A percentile compares a stretch with the other conserved stretches of the same genome.
These are phyloP conservation scores for Penicillium tannophilum DNA, from an alignment of 495 filamentous ascomycete genomes.

Conservation along the genomic window DNA sequence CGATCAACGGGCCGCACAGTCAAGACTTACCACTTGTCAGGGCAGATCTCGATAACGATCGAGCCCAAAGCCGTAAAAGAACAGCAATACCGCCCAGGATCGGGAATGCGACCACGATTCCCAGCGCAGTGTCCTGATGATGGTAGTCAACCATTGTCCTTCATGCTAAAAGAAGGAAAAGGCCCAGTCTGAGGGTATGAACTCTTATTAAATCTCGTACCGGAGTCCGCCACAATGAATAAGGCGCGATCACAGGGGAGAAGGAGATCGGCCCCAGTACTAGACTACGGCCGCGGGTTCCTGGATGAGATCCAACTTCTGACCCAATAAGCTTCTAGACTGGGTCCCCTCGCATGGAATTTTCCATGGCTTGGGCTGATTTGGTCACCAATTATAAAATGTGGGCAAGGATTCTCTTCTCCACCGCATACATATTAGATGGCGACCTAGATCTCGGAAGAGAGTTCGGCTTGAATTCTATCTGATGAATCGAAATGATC, in stretches of 20 bases:
- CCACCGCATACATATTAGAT: background rate
- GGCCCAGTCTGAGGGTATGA: background rate
- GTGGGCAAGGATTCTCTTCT: background rate
- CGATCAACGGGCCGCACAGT: constrained; percentile 14
- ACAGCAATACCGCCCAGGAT: constrained; percentile 47
- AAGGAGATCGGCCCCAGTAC: background rate
- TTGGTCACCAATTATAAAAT: background rate
- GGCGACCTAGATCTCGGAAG: background rate
- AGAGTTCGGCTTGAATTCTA: background rate
- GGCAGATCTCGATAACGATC: constrained; percentile 39
- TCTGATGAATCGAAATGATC: background rate
- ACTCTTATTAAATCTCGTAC: background rate
- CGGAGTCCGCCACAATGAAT: background rate
- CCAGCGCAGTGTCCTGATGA: constrained; percentile 45
- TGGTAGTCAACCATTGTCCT: constrained; percentile 24
- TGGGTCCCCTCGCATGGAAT: background rate
- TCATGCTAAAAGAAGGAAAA: background rate
- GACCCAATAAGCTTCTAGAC: background rate
- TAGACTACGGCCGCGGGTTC: background rate
- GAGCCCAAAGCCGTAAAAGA: constrained; percentile 43
- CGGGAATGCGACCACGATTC: constrained; percentile 50
- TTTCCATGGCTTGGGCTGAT: background rate
- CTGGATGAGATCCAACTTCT: background rate
- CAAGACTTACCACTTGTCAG: constrained; percentile 26
- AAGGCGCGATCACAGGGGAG: background rate